Conservation (phyloP, 345 rosid species). For the Populus simonii region DNA sequence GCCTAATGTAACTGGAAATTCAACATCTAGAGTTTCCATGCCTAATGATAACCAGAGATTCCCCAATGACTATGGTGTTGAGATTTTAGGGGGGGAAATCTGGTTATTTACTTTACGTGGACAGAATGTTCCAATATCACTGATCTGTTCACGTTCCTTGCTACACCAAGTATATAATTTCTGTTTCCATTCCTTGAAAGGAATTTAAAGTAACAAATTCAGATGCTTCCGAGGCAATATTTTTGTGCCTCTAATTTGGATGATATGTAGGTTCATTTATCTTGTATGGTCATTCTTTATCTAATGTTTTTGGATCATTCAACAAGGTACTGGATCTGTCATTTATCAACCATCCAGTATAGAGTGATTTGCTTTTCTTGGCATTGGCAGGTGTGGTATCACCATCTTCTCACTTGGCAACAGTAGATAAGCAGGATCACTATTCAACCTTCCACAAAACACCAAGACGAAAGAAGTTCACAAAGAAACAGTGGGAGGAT, state of each 20-base stretch:
- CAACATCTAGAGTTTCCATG: too few relatives aligned
- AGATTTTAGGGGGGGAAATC: too few relatives aligned
- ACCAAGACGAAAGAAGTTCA: slow-evolving; percentile 46
- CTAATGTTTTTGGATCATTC: background rate
- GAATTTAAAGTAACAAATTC: background rate
- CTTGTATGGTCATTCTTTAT: background rate
- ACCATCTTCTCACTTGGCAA: slow-evolving; percentile 18
- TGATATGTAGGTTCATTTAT: background rate
- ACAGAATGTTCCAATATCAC: too few relatives aligned
- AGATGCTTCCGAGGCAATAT: background rate
- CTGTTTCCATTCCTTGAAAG: background rate
- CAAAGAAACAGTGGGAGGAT: slow-evolving; percentile 75
- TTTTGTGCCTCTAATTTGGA: background rate
- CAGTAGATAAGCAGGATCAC: slow-evolving; percentile 33
- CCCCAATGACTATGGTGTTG: too few relatives aligned
- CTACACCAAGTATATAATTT: background rate
- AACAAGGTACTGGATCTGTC: background rate
- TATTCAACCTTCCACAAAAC: slow-evolving; percentile 73
- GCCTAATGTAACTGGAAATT: too few relatives aligned
- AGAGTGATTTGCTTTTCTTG: background rate
- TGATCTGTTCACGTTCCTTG: background rate
- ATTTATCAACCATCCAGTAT: background rate
- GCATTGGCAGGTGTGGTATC: slow-evolving; percentile 36
- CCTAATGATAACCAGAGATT: too few relatives aligned
- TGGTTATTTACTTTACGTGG: too few relatives aligned